phyloP scores from a whole-genome alignment of 345 rosid genomes.

The Boechera retrofracta region DNA sequence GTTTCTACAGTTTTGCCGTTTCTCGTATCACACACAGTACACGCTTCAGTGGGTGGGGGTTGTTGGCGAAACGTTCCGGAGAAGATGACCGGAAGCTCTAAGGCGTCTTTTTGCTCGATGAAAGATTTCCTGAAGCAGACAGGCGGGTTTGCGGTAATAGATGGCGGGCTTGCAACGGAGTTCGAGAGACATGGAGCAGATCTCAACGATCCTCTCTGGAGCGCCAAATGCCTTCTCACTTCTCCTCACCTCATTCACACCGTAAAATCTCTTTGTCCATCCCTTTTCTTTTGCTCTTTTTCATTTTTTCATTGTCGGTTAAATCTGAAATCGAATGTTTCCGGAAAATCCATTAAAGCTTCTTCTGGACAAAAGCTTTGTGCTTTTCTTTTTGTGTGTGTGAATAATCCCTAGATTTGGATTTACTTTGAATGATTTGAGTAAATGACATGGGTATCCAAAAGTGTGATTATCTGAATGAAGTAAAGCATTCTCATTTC shows the following conservation, averaged over 20 bases:
- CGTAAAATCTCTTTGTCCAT: constrained; percentile 9
- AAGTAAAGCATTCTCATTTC: constrained; percentile 20
- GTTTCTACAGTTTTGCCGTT: neutral
- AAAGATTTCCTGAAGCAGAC: constrained; percentile 57
- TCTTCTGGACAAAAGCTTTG: neutral
- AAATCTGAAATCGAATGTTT: constrained; percentile 25
- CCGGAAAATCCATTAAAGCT: no score
- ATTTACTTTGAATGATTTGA: neutral
- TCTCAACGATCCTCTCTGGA: constrained; percentile 87
- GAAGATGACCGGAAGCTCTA: constrained; percentile 40
- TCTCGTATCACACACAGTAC: neutral
- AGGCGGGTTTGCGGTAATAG: constrained; percentile 67
- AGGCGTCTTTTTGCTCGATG: constrained; percentile 41
- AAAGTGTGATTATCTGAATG: neutral
- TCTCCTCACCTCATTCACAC: constrained; percentile 72
- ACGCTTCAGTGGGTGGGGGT: constrained; percentile 16
- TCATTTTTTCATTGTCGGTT: neutral
- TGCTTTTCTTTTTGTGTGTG: neutral
- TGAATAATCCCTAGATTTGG: constrained; percentile 24
- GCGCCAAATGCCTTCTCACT: constrained; percentile 78
- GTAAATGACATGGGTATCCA: neutral
- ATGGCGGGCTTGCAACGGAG: constrained; percentile 88
- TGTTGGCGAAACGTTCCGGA: neutral
- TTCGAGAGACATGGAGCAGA: constrained; percentile 80
- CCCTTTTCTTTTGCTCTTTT: neutral